phyloP scores from a whole-genome alignment of 2,329 filamentous ascomycete species.

The Penicillium sp. region DNA sequence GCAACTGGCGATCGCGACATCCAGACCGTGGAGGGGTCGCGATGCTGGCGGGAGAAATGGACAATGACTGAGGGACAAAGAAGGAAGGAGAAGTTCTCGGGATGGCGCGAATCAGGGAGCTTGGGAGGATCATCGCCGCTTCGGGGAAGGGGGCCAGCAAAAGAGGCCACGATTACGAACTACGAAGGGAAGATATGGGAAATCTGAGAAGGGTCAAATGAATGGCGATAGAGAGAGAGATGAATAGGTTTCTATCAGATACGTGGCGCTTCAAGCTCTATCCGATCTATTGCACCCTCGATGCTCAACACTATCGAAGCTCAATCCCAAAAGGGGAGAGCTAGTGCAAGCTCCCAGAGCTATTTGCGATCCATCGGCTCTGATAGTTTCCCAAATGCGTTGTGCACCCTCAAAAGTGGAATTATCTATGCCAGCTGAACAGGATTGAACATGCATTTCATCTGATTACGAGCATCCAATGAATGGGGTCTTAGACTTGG shows the following conservation, averaged over 20 bases:
- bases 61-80: constrained; percentile 29
- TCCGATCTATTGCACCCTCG: neutral
- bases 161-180: constrained; percentile 14
- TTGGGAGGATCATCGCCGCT: constrained; percentile 34
- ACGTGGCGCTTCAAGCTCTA: neutral
- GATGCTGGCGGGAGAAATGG: constrained; percentile 15
- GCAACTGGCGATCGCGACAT: constrained; percentile 30
- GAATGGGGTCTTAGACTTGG: neutral
- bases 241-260: neutral
- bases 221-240: too few species aligned
- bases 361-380: neutral
- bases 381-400: neutral
- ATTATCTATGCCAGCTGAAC: neutral
- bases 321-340: neutral
- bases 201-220: neutral
- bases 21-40: constrained; percentile 18
- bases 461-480: neutral
- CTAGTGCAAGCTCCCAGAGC: constrained; percentile 8
- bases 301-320: constrained; percentile 8
- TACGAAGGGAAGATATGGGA: neutral
- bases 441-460: neutral
- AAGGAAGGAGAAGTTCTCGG: constrained; percentile 35
- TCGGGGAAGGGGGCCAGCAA: constrained; percentile 26
- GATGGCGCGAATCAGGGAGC: constrained; percentile 31
- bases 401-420: neutral